Conservation (phyloP, 768 basidiomycete species). For the Xerocomus brunneocitrinus region DNA sequence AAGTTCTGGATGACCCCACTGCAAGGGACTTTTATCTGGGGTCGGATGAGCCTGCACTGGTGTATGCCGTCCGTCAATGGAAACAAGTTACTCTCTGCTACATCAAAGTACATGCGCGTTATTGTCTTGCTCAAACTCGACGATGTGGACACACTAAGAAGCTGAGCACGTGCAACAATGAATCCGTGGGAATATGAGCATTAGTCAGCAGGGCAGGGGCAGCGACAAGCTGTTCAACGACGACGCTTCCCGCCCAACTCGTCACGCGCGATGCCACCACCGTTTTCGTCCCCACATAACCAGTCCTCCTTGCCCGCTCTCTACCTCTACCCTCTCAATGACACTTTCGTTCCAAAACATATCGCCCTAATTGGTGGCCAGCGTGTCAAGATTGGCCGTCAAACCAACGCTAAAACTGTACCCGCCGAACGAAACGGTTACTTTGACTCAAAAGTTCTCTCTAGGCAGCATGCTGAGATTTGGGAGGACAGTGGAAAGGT, state of each 20-base stretch:
- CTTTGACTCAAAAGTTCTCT: conserved; percentile 94
- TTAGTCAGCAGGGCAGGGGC: conserved; percentile 12
- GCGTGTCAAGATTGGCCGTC: conserved; percentile 88
- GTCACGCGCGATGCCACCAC: conserved; percentile 28
- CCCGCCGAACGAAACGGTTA: conserved; percentile 92
- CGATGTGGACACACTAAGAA: no score
- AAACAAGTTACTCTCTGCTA: no score
- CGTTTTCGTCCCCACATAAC: conserved; percentile 29
- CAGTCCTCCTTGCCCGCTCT: conserved; percentile 39
- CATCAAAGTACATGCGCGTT: no score
- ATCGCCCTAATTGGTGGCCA: conserved; percentile 66
- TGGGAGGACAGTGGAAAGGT: conserved; percentile 93
- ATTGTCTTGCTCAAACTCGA: no score
- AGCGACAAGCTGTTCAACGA: conserved; percentile 14
- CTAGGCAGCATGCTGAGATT: conserved; percentile 95
- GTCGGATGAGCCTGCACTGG: no score
- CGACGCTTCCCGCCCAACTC: conserved; percentile 6
- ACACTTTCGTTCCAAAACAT: conserved; percentile 92
- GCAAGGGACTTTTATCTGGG: no score
- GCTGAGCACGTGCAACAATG: not conserved
- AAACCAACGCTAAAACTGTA: conserved; percentile 93
- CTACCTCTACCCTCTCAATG: conserved; percentile 87
- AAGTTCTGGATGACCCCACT: no score
- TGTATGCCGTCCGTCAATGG: no score
- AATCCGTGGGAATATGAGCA: not conserved